Conservation (phyloP, 352 stramenopile species). For the Globisporangium parvum region DNA sequence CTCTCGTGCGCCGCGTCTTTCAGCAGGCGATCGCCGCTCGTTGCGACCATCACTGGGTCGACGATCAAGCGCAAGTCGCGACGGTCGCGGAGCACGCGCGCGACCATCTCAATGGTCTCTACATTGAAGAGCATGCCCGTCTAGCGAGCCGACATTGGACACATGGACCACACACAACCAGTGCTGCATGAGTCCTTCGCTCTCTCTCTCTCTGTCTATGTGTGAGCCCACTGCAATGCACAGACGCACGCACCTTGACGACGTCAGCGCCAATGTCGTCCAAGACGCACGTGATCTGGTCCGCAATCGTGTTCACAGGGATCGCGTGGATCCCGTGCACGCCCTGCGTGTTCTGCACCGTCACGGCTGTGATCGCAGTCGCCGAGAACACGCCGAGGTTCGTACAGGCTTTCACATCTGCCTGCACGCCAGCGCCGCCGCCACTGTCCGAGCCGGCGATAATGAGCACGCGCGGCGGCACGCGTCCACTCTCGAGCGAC, state of each 20-base stretch:
- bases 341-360: constrained; percentile 78
- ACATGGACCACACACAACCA: background rate
- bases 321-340: constrained; percentile 44
- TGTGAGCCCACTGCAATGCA: background rate
- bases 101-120: constrained; percentile 74
- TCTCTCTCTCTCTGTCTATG: background rate
- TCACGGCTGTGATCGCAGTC: constrained; percentile 90
- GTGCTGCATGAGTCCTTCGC: background rate
- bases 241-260: constrained; percentile 63
- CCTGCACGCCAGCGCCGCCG: constrained; percentile 88
- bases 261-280: constrained; percentile 83
- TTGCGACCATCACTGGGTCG: constrained; percentile 93
- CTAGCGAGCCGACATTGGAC: constrained; percentile 11
- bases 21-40: constrained; percentile 80
- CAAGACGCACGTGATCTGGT: constrained; percentile 85
- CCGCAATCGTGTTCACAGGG: constrained; percentile 55
- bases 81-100: constrained; percentile 32
- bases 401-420: constrained; percentile 90
- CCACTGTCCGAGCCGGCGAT: constrained; percentile 93
- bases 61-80: constrained; percentile 71
- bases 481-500: background rate
- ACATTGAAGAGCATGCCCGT: constrained; percentile 90
- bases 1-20: constrained; percentile 59
- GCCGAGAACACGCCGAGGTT: constrained; percentile 74
- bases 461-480: constrained; percentile 64